Base-by-base conservation (phyloP, 805 yeast species). In the Candida peoriensis region DNA sequence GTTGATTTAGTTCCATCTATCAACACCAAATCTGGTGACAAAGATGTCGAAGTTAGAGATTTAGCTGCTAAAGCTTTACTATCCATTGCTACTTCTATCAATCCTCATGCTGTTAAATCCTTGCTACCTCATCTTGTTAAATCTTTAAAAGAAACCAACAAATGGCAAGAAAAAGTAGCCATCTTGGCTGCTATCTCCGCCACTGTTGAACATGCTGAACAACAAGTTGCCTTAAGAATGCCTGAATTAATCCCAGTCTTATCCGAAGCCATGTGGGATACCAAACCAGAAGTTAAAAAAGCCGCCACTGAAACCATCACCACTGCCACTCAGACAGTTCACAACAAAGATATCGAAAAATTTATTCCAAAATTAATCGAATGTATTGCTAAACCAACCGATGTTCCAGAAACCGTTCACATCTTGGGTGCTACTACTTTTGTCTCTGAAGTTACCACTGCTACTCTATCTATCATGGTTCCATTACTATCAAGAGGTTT, bases 201-300 rank as follows among this genome's bases (percentile, higher is more conserved):
- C 53, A 74, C 90, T 60, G 98, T 93, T 56, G 95, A 86, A 63
- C 75, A 87, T 54, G 96, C 98, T 56, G 90, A 89, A 70, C 83
- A 70, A 57, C 99, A 89, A 77, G 74, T 93, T 54, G 96, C 98
- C 55, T 78, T 93, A 60, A 88, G 98, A 79, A 93, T 93, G 97
- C 96, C 97, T 60, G 97, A 93, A 77, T 80, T 93, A 66, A 90
- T 93, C 60, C 98, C 99, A 68, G 93, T 82, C 52, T 74, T 93
- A 59, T 93, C 98, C 56, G 99, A 93, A 76, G 87, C 97, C 59
- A 93, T 93, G 97, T 93, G 99, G 99, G 98, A 93, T 72, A 93
- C 99, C 71, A 93, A 93, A 81, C 75, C 77, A 70, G 97, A 93
- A 63, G 98, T 93, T 64, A 93, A 93, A 82, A 77, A 74, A 54